Evolutionary conservation across 2,329 filamentous ascomycete species (phyloP).

Genomic region (Exserohilum turcica): DNA sequence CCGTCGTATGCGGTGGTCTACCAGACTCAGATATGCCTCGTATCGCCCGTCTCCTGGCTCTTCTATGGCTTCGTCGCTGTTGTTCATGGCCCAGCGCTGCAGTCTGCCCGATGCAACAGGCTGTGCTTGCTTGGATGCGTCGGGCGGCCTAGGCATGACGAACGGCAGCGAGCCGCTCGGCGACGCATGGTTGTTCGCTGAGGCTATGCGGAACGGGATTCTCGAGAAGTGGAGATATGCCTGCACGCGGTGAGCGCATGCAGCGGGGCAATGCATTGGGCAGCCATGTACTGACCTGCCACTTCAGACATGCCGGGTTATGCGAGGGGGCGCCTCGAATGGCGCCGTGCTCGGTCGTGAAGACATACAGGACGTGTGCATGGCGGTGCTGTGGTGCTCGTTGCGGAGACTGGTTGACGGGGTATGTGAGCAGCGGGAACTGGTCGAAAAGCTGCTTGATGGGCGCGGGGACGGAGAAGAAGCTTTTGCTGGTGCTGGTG

Average conservation of each 20-base stretch:
- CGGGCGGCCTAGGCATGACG: constrained; percentile 63
- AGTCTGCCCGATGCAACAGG: constrained; percentile 68
- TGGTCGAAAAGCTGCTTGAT: constrained; percentile 82
- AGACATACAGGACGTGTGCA: constrained; percentile 73
- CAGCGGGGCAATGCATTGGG: not conserved
- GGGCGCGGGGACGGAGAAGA: constrained; percentile 67
- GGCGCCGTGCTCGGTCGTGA: constrained; percentile 69
- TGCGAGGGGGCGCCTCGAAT: constrained; percentile 71
- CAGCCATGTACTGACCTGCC: constrained; percentile 71
- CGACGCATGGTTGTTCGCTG: constrained; percentile 92
- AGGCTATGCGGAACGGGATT: constrained; percentile 67
- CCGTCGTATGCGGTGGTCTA: constrained; percentile 77
- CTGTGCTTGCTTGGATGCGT: constrained; percentile 44
- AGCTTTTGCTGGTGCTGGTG: constrained; percentile 25
- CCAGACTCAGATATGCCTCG: constrained; percentile 77
- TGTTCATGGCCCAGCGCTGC: constrained; percentile 68
- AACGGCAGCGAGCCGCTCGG: constrained; percentile 89
- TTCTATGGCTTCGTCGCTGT: constrained; percentile 32
- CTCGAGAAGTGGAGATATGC: constrained; percentile 80
- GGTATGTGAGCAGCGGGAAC: constrained; percentile 79
- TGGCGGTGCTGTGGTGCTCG: constrained; percentile 57
- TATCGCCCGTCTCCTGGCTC: constrained; percentile 62
- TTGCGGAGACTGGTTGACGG: constrained; percentile 73
- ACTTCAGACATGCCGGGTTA: constrained; percentile 93
- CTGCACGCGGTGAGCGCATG: constrained; percentile 53